Evolutionary conservation across 2,329 filamentous ascomycete species (phyloP).

Genomic region (Cordyceps cateniannulata): DNA sequence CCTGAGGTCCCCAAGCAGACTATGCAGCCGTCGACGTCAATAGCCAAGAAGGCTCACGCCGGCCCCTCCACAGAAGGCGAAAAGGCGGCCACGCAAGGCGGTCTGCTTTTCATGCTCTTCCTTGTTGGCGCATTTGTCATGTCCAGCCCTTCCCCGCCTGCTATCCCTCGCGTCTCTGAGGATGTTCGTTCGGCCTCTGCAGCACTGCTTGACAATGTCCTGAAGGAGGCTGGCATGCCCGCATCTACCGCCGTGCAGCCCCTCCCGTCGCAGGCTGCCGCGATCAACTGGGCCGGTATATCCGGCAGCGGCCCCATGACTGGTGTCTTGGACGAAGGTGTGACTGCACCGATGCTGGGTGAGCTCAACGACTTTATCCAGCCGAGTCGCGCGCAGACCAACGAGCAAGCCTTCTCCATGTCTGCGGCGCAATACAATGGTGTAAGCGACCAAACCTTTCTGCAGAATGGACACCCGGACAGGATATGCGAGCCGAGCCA

Average conservation of each 20-base stretch:
- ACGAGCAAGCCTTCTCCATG: conserved; percentile 81
- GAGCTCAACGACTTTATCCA: conserved; percentile 62
- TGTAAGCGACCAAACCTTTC: conserved; percentile 60
- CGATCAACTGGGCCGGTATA: conserved; percentile 41
- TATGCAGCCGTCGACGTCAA: conserved; percentile 46
- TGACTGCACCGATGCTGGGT: conserved; percentile 56
- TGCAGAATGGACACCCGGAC: conserved; percentile 45
- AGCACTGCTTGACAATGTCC: conserved; percentile 70
- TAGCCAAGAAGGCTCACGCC: conserved; percentile 42
- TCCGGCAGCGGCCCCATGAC: conserved; percentile 39
- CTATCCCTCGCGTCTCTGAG: conserved; percentile 71
- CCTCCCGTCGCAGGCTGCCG: conserved; percentile 43
- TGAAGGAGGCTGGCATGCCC: conserved; percentile 69
- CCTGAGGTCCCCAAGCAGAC: conserved; percentile 53
- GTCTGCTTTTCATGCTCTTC: conserved; percentile 88
- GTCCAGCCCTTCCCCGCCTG: conserved; percentile 69
- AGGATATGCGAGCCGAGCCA: conserved; percentile 45
- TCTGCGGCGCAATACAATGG: conserved; percentile 84
- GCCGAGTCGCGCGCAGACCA: conserved; percentile 77
- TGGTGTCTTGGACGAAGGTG: conserved; percentile 26
- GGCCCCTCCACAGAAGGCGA: conserved; percentile 38
- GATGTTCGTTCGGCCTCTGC: conserved; percentile 75
- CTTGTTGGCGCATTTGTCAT: conserved; percentile 94
- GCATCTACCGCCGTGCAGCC: conserved; percentile 35
- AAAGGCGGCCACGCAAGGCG: conserved; percentile 67